phyloP scores from a whole-genome alignment of 805 yeast species.

The Ogataea nitratoaversa region DNA sequence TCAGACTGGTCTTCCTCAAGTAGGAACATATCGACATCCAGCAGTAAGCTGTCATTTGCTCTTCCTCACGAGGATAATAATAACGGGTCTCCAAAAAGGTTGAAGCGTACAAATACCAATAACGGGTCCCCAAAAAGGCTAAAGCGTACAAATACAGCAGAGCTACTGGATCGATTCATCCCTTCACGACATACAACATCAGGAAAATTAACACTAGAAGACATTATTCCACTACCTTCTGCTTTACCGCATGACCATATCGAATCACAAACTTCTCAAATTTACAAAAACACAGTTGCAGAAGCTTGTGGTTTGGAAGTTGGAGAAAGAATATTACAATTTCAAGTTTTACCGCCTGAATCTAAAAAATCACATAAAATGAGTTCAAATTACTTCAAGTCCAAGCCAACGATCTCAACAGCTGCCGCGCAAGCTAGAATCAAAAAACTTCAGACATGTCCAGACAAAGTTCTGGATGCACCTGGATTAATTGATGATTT shows the following conservation, averaged over 20 bases:
- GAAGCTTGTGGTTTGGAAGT: conserved; percentile 89
- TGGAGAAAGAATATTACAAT: conserved; percentile 78
- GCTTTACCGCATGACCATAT: conserved; percentile 51
- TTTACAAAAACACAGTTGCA: conserved; percentile 80
- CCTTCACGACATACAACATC: conserved; percentile 52
- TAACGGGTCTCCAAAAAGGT: conserved; percentile 23
- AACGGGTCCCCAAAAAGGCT: conserved; percentile 25
- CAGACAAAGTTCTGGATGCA: conserved; percentile 92
- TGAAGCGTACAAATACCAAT: conserved; percentile 31
- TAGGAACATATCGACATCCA: conserved; percentile 8
- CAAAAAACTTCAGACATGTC: conserved; percentile 78
- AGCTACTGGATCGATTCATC: conserved; percentile 50
- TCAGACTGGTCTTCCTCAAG: conserved; percentile 30
- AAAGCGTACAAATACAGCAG: conserved; percentile 33
- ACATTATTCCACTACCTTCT: conserved; percentile 15
- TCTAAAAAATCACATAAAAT: conserved; percentile 23
- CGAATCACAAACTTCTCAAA: conserved; percentile 47
- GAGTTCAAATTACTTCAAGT: conserved; percentile 16
- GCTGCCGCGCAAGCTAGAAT: conserved; percentile 61
- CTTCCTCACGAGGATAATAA: not conserved
- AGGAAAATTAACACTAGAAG: conserved; percentile 35
- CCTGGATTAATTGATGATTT: conserved; percentile 94
- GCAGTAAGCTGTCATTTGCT: not conserved
- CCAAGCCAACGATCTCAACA: conserved; percentile 29
- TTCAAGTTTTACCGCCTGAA: conserved; percentile 83